Evolutionary conservation across 2,329 filamentous ascomycete species (phyloP).

Genomic region (Fusarium austroafricanum): DNA sequence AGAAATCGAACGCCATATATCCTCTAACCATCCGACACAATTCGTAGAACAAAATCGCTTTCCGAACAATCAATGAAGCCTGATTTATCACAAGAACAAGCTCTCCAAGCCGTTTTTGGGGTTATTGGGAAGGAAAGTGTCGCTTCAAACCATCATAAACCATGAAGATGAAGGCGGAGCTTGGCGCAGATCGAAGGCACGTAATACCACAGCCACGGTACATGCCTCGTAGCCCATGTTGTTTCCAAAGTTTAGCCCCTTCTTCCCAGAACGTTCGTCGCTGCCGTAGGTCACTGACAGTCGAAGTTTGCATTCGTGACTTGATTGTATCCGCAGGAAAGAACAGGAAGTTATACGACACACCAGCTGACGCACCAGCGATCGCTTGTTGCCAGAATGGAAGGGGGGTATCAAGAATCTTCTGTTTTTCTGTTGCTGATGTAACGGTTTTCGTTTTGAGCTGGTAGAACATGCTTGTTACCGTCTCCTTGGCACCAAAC

Average conservation of each 20-base stretch:
- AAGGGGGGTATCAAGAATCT: conserved; percentile 64
- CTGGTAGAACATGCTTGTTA: conserved; percentile 75
- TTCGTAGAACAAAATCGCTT: conserved; percentile 15
- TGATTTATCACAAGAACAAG: neutral
- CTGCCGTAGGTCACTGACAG: conserved; percentile 67
- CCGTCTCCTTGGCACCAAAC: conserved; percentile 92
- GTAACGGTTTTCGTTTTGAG: conserved; percentile 59
- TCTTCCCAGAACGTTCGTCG: conserved; percentile 79
- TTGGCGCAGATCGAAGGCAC: conserved; percentile 86
- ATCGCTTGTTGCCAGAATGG: conserved; percentile 88
- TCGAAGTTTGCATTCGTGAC: conserved; percentile 92
- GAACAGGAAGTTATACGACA: conserved; percentile 97
- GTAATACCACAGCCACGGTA: conserved; percentile 98
- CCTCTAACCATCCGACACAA: conserved; percentile 12
- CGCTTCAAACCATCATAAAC: conserved; percentile 89
- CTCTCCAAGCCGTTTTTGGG: neutral
- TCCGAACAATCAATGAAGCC: conserved; percentile 2
- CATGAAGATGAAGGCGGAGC: conserved; percentile 98
- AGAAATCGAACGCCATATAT: conserved; percentile 41
- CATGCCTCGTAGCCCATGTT: conserved; percentile 84
- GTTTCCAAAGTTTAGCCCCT: conserved; percentile 78
- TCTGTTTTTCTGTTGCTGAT: conserved; percentile 55
- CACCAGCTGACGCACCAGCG: conserved; percentile 87
- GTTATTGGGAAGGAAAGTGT: conserved; percentile 64
- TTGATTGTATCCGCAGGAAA: conserved; percentile 98